Conservation (phyloP, 768 basidiomycete species). For the Boletus rufocinnamomeus region DNA sequence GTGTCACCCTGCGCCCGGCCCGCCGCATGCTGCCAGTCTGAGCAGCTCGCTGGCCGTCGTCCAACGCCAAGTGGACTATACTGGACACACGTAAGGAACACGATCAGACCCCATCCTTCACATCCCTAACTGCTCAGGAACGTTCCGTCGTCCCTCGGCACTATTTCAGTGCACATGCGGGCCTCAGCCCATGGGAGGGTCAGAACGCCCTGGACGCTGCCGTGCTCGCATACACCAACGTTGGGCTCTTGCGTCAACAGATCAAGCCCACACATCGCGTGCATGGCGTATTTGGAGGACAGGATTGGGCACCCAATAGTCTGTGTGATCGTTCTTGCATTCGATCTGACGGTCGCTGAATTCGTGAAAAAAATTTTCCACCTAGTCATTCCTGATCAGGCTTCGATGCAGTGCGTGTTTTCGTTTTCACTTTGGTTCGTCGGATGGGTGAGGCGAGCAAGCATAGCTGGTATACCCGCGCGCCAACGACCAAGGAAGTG, state of each 20-base stretch:
- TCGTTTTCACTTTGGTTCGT: not conserved
- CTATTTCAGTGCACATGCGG: constrained; percentile 65
- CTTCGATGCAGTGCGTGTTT: constrained; percentile 63
- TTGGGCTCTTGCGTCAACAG: constrained; percentile 82
- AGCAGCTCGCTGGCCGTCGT: constrained; percentile 65
- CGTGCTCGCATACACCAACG: constrained; percentile 76
- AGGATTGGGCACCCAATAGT: constrained; percentile 76
- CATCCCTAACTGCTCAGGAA: not conserved
- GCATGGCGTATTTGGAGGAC: constrained; percentile 78
- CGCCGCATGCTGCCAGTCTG: constrained; percentile 61
- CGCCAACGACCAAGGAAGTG: constrained; percentile 63
- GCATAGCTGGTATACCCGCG: constrained; percentile 71
- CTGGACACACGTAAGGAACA: constrained; percentile 64
- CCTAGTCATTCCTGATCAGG: constrained; percentile 79
- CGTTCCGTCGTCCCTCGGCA: too few species aligned
- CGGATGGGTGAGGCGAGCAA: not conserved
- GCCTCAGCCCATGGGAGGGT: constrained; percentile 85
- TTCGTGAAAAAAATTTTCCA: not conserved
- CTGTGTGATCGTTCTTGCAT: constrained; percentile 29
- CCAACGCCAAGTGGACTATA: constrained; percentile 60
- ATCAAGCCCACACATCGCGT: constrained; percentile 74
- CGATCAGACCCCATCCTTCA: not conserved
- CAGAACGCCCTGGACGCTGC: constrained; percentile 84
- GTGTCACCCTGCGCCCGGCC: constrained; percentile 83
- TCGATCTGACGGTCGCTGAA: not conserved